A percentile compares a stretch with the other conserved stretches of the same genome.
phyloP scores from a whole-genome alignment of 768 basidiomycete species.

The Roridomyces roridus region DNA sequence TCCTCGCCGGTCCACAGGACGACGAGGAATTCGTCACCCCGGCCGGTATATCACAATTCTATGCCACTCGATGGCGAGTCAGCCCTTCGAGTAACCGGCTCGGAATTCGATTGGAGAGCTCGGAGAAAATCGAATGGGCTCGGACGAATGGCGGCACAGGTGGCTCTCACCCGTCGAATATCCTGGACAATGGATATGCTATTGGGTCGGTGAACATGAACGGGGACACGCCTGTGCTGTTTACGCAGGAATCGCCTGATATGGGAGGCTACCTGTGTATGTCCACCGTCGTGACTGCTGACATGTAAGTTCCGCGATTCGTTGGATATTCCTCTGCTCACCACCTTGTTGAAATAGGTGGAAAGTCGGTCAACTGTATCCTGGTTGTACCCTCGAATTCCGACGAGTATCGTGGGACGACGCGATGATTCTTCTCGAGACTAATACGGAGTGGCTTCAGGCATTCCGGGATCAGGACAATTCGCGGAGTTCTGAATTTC shows the following conservation, averaged over 20 bases:
- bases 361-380: slow-evolving; percentile 70
- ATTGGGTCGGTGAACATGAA: slow-evolving; percentile 65
- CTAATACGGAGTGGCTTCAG: slow-evolving; percentile 37
- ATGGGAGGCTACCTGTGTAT: slow-evolving; percentile 69
- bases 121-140: slow-evolving; percentile 56
- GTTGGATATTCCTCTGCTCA: background rate
- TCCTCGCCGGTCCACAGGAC: slow-evolving; percentile 68
- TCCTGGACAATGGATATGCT: slow-evolving; percentile 66
- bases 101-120: slow-evolving; percentile 62
- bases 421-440: slow-evolving; percentile 36
- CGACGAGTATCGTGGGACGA: slow-evolving; percentile 51
- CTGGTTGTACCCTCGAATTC: slow-evolving; percentile 62
- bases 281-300: slow-evolving; percentile 57
- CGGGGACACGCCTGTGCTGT: slow-evolving; percentile 73
- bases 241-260: slow-evolving; percentile 65
- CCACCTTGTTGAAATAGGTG: slow-evolving; percentile 47
- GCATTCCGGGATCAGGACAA: slow-evolving; percentile 8
- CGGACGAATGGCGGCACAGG: slow-evolving; percentile 66
- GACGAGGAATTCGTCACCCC: slow-evolving; percentile 59
- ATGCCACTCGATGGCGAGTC: slow-evolving; percentile 57
- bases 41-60: slow-evolving; percentile 56
- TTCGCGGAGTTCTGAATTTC: background rate
- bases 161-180: slow-evolving; percentile 72
- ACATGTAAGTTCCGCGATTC: slow-evolving; percentile 46
- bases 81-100: slow-evolving; percentile 66